A percentile compares a stretch with the other conserved stretches of the same genome.
Evolutionary conservation across 768 basidiomycete species (phyloP).

Genomic region (Panaeolus papilionaceus): DNA sequence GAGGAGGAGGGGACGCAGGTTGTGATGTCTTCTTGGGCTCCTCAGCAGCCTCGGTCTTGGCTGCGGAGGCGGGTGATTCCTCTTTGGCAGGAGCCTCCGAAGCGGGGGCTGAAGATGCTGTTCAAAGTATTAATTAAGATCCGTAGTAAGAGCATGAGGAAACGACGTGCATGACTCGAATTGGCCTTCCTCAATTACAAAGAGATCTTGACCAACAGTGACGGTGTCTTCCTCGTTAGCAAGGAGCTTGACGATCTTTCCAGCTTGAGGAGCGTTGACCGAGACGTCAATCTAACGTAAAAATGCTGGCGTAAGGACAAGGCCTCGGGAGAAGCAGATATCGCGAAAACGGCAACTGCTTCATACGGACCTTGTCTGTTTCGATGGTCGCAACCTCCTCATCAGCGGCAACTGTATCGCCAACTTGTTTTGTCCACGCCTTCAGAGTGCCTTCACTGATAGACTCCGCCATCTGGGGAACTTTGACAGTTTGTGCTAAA

Average conservation of each 20-base stretch:
- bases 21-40: constrained; percentile 27
- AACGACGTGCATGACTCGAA: constrained; percentile 50
- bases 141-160: constrained; percentile 10
- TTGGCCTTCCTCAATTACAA: constrained; percentile 88
- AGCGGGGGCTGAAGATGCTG: constrained; percentile 34
- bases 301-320: constrained; percentile 19
- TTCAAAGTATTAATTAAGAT: constrained; percentile 8
- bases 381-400: constrained; percentile 98
- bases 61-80: constrained; percentile 27
- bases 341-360: constrained; percentile 26
- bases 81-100: constrained; percentile 37
- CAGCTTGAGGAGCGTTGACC: constrained; percentile 90
- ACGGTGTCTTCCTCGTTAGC: constrained; percentile 95
- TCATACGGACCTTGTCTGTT: constrained; percentile 86
- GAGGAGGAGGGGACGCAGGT: not conserved
- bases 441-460: constrained; percentile 98
- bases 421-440: constrained; percentile 92
- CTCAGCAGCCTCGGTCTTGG: constrained; percentile 9
- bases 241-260: constrained; percentile 86
- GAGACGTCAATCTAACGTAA: constrained; percentile 88
- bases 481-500: constrained; percentile 87
- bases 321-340: constrained; percentile 15
- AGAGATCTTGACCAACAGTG: constrained; percentile 91
- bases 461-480: constrained; percentile 98
- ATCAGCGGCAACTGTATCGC: constrained; percentile 88